A percentile compares a stretch with the other conserved stretches of the same genome.
Evolutionary conservation across 2,329 filamentous ascomycete species (phyloP).

Genomic region (Aspergillus sp.): DNA sequence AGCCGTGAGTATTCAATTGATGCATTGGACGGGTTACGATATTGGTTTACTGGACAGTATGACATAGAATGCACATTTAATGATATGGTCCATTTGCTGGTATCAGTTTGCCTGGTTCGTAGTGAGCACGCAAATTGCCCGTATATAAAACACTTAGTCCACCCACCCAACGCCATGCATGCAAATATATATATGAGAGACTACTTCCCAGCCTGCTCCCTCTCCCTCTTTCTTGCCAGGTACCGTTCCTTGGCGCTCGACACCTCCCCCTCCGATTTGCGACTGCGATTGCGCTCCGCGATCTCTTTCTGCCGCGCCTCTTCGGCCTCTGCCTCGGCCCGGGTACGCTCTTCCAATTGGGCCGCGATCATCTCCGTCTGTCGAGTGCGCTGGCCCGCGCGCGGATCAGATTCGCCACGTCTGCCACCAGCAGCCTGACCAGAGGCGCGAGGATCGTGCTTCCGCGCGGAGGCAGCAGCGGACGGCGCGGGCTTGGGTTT

Average conservation of each 20-base stretch:
- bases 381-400: slow-evolving; percentile 40
- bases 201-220: slow-evolving; percentile 23
- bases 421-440: slow-evolving; percentile 11
- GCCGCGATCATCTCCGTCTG: slow-evolving; percentile 54
- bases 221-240: slow-evolving; percentile 51
- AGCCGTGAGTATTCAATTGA: not conserved
- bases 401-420: slow-evolving; percentile 12
- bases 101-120: not conserved
- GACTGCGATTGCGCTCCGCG: slow-evolving; percentile 50
- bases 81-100: not conserved
- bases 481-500: slow-evolving; percentile 40
- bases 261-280: slow-evolving; percentile 51
- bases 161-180: not conserved
- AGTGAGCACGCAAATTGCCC: too few species aligned
- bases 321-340: slow-evolving; percentile 51
- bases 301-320: slow-evolving; percentile 46
- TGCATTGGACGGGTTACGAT: slow-evolving; percentile 4
- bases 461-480: slow-evolving; percentile 8
- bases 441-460: slow-evolving; percentile 4
- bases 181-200: not conserved
- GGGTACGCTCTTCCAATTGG: slow-evolving; percentile 50
- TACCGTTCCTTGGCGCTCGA: slow-evolving; percentile 55
- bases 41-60: not conserved
- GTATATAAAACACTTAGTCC: not conserved
- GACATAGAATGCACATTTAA: slow-evolving; percentile 2